Base-by-base conservation (phyloP, 495 filamentous ascomycete genomes). In the Penicillium flavigenum region DNA sequence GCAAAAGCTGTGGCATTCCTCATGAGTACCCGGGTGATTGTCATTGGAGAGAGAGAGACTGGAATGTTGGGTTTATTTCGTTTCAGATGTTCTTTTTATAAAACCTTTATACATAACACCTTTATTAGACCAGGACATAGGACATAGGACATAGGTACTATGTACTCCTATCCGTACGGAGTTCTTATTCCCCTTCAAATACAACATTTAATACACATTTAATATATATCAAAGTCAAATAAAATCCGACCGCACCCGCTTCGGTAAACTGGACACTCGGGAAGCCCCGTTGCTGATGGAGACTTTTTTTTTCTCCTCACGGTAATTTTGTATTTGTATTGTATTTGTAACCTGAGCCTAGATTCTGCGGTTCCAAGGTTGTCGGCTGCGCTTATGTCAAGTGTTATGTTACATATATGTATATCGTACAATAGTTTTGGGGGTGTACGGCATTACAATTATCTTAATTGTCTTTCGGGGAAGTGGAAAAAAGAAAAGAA, bases 231-330 rank as follows among this genome's bases (percentile, higher is more conserved):
- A 8, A 32, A 50, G 19, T 36, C 32, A 34, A 50, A 32, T 12
- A 16, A 26, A 43, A 47, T 34, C 47, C 54, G 44, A 57, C 22
- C 27, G 9, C 49, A 50, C 32, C 57, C 50, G 49, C 42, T 27
- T 39, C 36, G 49, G 49, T 44, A 31, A 53, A 43, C 27, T 8
- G 27, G 49, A 38, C 51, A 63, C 58, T 60, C 54, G 62, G 62
- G 59, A 59, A 56, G 52, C 49, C 61, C 61, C 61, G 54, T 54
- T 46, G 29, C 29, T 31, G 57, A 55, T 57, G 47, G 47, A 58
- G 54, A 36, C 2, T 17, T 0, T 8, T 17, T n/a, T 38, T 39
- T 57, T 50, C 54, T 59, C 56, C 60, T 63, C 60, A 59, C 56
- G 43, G 51, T 59, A 49, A 46, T 14, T 24, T 6, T 22, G 34